These are phyloP conservation scores for Corynespora cassiicola DNA, from an alignment of 2,329 filamentous ascomycete species.

Conservation along the genomic window DNA sequence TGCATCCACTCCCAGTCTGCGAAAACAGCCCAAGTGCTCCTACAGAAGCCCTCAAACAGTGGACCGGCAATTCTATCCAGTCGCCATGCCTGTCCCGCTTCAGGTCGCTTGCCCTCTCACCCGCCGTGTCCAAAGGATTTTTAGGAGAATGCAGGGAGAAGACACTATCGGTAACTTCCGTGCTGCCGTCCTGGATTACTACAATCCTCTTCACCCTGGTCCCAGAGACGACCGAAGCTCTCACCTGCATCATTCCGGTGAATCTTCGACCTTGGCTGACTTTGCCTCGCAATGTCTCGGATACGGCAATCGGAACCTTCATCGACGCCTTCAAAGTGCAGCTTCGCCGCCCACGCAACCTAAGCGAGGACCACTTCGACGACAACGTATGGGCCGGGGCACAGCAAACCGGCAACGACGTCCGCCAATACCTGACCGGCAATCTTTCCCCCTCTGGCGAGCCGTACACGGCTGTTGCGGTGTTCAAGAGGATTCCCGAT, in stretches of 20 bases:
- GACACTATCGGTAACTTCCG: slow-evolving; percentile 44
- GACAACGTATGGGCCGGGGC: slow-evolving; percentile 1
- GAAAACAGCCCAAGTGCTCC: slow-evolving; percentile 8
- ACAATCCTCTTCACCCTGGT: slow-evolving; percentile 39
- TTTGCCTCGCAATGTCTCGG: slow-evolving; percentile 28
- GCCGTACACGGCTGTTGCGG: slow-evolving; percentile 12
- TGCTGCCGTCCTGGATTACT: slow-evolving; percentile 44
- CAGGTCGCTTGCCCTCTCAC: slow-evolving; percentile 37
- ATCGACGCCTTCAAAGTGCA: slow-evolving; percentile 17
- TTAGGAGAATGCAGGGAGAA: slow-evolving; percentile 40
- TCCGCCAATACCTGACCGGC: slow-evolving; percentile 9
- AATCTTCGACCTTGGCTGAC: slow-evolving; percentile 46
- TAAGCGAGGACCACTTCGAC: not conserved
- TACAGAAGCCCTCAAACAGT: slow-evolving; percentile 13
- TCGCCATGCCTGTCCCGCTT: slow-evolving; percentile 30
- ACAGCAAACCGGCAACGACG: not conserved
- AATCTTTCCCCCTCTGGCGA: slow-evolving; percentile 12
- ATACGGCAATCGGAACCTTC: slow-evolving; percentile 20
- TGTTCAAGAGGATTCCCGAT: slow-evolving; percentile 14
- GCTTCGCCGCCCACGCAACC: slow-evolving; percentile 4
- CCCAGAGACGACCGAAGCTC: slow-evolving; percentile 33
- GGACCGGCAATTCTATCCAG: slow-evolving; percentile 23
- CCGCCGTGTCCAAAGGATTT: slow-evolving; percentile 29
- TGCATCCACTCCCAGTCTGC: slow-evolving; percentile 43
- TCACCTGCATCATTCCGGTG: slow-evolving; percentile 42